Base-by-base conservation (phyloP, 805 yeast genomes). In the Komagataella pastoris region DNA sequence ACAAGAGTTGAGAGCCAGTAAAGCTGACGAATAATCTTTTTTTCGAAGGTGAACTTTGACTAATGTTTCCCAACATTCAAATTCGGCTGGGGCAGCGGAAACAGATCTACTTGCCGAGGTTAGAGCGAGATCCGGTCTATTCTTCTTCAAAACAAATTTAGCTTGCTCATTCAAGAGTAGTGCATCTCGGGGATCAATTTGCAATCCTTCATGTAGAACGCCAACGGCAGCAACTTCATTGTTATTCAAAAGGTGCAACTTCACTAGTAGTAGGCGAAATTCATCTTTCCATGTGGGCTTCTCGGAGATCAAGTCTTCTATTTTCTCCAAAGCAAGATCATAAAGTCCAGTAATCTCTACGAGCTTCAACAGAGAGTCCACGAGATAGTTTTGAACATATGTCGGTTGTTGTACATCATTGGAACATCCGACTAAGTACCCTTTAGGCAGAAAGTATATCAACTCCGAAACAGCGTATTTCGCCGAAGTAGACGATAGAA, bases 1-100 rank as follows among this genome's bases (percentile, higher is more conserved):
- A 48, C 88, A 75, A 1, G 88, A 77, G 61, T 88, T 88, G 55
- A 88, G 68, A 0, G 90, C 74, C 45, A 79, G 61, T 46, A 88
- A 66, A 0, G 95, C 95, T 54, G 69, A 71, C 45, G 71, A 69
- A 56, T 71, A 79, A 59, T 86, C 79, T 49, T 73, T 76, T 48
- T 60, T 66, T 44, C 81, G 64, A 17, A 84, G 73, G 58, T 87
- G 81, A 43, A 80, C 75, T 54, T 80, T 70, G 4, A 85, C 76
- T 47, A 88, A 68, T 44, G 71, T 68, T 53, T 76, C 77, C 96
- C 96, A 88, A 24, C 84, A 69, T 50, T 74, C 76, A 61, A 83
- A 88, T 61, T 84, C 91, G 1, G 87, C 72, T 0, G 96, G 96
- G n/a, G 85, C 70, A 2, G 85, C 71, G 50, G 76, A 71, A 17